A percentile compares a stretch with the other conserved stretches of the same genome.
phyloP scores from a whole-genome alignment of 2,329 filamentous ascomycete genomes.

The Ophiostoma ulmi region DNA sequence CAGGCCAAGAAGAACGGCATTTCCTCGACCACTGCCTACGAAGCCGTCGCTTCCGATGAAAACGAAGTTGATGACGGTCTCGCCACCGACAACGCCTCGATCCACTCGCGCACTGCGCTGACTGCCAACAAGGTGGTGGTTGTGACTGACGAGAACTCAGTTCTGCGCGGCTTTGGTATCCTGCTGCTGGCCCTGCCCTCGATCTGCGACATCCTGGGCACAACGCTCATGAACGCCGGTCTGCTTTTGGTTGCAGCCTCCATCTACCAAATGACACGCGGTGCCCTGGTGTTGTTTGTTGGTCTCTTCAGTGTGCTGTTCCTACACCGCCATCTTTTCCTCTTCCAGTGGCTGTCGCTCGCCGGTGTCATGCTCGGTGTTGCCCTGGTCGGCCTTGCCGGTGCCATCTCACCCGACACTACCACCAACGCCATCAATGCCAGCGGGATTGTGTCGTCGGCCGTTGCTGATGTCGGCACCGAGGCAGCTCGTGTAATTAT shows the following conservation, averaged over 20 bases:
- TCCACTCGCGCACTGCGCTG: constrained; percentile 41
- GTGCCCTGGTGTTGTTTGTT: constrained; percentile 90
- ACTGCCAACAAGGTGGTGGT: constrained; percentile 32
- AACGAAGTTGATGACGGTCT: constrained; percentile 44
- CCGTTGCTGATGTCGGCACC: constrained; percentile 37
- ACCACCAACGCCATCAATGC: constrained; percentile 37
- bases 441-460: constrained; percentile 17
- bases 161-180: constrained; percentile 66
- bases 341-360: constrained; percentile 92
- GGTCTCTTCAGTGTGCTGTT: constrained; percentile 93
- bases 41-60: constrained; percentile 52
- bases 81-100: constrained; percentile 39
- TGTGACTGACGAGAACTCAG: constrained; percentile 43
- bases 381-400: constrained; percentile 81
- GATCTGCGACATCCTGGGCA: constrained; percentile 89
- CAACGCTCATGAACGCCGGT: constrained; percentile 95
- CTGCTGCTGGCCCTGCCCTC: constrained; percentile 76
- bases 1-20: constrained; percentile 31
- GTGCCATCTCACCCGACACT: constrained; percentile 69
- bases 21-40: constrained; percentile 50
- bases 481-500: constrained; percentile 64
- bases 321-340: constrained; percentile 67
- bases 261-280: constrained; percentile 98
- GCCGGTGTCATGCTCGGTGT: constrained; percentile 84
- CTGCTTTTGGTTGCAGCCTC: constrained; percentile 89